Evolutionary conservation across 164 flowering plant genomes (phyloP), one percentile per base, ranked within the genome.

Genomic region (Warburgia ugandensis): DNA sequence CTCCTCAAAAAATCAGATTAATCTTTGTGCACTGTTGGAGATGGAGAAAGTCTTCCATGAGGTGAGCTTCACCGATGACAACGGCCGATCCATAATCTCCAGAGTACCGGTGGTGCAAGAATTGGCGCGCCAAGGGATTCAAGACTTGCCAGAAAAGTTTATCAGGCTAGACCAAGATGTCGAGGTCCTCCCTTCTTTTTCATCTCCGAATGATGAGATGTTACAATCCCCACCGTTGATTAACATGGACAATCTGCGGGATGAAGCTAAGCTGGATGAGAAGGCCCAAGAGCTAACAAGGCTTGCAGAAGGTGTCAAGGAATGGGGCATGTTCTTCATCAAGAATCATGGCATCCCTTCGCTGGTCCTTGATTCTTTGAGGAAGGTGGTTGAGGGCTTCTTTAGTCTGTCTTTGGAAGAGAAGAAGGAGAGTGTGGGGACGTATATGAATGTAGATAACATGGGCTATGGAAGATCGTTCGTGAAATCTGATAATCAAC

Each of bases 241-340:
- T 21, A 43, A 43, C 6, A 43, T 43, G 29, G 20, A 22, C 0
- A 43, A 43, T 20, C 23, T 43, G 28, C 9, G 25, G 9, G 10
- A 9, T 22, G 46, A 21, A 21, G 26, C 46, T 43, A 20, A 43
- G 11, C 20, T 28, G 10, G 46, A 43, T 14, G 5, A 14, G 0
- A 26, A 20, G 12, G 27, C 29, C 25, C n/a, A 7, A 21, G 46
- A 43, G 46, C 26, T 43, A 23, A 16, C 46, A 2, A 43, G 19
- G 27, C 46, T 43, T 43, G 28, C 29, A 11, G 12, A 43, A 43
- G 46, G 12, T 21, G 29, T 28, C 46, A 43, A 9, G 14, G 46
- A 43, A 23, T 43, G 46, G 46, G 46, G 46, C 23, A 9, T 43
- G 29, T 21, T 43, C 46, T 43, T 43, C 28, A 23, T 43, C 23